Evolutionary conservation across 148 eudicot genomes (phyloP), one percentile per base, ranked within the genome.

Genomic region (Chenopodium album): DNA sequence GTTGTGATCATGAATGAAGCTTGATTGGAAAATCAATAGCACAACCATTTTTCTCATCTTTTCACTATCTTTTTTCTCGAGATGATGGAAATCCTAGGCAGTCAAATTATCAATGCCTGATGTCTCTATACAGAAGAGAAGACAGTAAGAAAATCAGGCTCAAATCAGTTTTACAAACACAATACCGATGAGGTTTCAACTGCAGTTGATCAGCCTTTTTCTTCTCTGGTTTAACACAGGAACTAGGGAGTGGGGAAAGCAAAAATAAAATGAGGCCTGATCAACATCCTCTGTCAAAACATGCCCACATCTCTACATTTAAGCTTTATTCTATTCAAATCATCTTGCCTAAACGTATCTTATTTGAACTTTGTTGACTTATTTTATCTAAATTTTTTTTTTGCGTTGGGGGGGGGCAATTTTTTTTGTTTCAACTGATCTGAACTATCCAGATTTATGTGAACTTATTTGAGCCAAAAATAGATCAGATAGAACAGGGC

Each of bases 191-290:
- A 60, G 78, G 22, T 80, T 22, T 74, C 14, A 9, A 63, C 75
- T 32, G 3, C 69, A 20, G 68, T 63, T 11, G n/a, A 59, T 56
- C 70, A 54, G 63, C 29, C 9, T 23, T 8, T 29, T 67, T 32
- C 37, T 78, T 48, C 73, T 32, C 28, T 7, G 26, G 68, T 20
- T 20, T 71, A 52, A 9, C 37, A 34, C 1, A 34, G 68, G 23
- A 79, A 8, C 75, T 67, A 73, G 60, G 7, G 13, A 64, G 44
- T 41, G 44, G 44, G 44, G 44, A 48, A 76, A 70, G 0, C 11
- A 44, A 82, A 63, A 37, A 44, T 17, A 29, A 71, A 72, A 50
- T 17, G 77, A 71, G 70, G 60, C 19, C 28, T 62, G 56, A 54
- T 82, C 22, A 37, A 64, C 26, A 34, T 72, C 16, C 52, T 22